phyloP scores from a whole-genome alignment of 495 filamentous ascomycete genomes.

The Aspergillus conjunctus region DNA sequence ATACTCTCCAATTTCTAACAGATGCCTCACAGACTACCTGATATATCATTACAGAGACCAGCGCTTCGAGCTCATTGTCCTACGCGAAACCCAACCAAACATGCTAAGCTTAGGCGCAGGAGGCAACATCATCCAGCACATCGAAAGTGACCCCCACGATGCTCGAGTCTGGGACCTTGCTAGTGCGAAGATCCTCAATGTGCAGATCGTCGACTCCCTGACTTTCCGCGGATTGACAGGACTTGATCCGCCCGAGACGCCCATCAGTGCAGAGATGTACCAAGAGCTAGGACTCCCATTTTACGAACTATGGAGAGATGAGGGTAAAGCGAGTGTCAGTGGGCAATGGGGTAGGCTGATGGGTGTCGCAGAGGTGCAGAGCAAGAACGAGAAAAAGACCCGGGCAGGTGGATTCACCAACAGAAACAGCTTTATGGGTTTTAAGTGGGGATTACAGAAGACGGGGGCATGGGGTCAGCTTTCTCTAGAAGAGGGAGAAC shows the following conservation, averaged over 20 bases:
- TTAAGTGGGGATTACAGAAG: neutral
- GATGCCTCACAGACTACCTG: neutral
- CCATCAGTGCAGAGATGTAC: neutral
- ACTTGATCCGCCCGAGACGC: neutral
- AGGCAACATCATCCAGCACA: conserved; percentile 4
- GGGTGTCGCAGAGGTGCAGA: conserved; percentile 1
- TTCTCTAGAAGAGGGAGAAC: neutral
- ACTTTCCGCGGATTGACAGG: conserved; percentile 2
- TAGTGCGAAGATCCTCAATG: neutral
- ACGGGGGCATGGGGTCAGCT: neutral
- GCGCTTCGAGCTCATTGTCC: neutral
- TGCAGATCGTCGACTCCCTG: conserved; percentile 1
- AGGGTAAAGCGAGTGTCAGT: conserved; percentile 4
- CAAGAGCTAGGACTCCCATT: neutral
- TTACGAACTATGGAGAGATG: conserved; percentile 1
- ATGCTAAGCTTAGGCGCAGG: neutral
- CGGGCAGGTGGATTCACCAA: neutral
- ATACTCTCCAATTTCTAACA: neutral
- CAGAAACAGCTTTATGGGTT: neutral
- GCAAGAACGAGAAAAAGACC: neutral
- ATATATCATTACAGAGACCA: neutral
- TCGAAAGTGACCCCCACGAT: conserved; percentile 1
- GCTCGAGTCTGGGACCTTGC: neutral
- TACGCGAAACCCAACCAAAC: neutral
- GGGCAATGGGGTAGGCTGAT: neutral